A percentile compares a stretch with the other conserved stretches of the same genome.
phyloP scores from a whole-genome alignment of 306 rosid genomes.

The Herpetospermum pedunculosum region DNA sequence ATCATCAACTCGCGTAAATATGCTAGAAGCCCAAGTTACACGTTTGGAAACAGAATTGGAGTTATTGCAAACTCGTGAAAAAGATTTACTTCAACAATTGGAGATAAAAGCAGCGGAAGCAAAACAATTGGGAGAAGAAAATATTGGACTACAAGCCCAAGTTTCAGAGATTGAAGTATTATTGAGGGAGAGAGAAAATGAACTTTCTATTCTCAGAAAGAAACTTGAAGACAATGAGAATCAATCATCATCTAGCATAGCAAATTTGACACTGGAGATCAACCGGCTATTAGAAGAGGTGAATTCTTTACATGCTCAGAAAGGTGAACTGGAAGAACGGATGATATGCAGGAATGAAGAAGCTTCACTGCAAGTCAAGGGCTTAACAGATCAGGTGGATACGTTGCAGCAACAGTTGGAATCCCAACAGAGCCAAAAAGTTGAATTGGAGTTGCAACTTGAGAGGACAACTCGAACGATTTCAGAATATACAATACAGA shows the following conservation, averaged over 20 bases:
- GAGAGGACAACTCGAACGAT: constrained; percentile 34
- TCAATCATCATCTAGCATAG: constrained; percentile 33
- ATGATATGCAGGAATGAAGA: constrained; percentile 35
- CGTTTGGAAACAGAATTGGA: constrained; percentile 37
- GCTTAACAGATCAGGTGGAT: constrained; percentile 37
- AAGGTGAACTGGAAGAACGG: constrained; percentile 47
- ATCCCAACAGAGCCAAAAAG: constrained; percentile 30
- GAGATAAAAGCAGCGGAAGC: constrained; percentile 34
- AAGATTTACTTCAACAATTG: constrained; percentile 32
- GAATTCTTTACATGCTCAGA: constrained; percentile 28
- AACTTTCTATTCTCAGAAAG: constrained; percentile 34
- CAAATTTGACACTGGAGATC: constrained; percentile 44
- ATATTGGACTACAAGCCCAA: constrained; percentile 24
- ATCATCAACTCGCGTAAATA: constrained; percentile 29
- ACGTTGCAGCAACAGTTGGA: constrained; percentile 47
- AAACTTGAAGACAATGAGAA: constrained; percentile 43
- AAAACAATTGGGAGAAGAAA: constrained; percentile 34
- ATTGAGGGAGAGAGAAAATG: constrained; percentile 43
- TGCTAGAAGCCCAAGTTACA: constrained; percentile 26
- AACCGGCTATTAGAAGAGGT: constrained; percentile 35
- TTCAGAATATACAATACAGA: constrained; percentile 33
- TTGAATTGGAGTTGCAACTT: constrained; percentile 45
- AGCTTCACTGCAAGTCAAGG: constrained; percentile 39
- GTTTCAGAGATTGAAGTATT: constrained; percentile 40
- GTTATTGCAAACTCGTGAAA: constrained; percentile 32